phyloP scores from a whole-genome alignment of 805 yeast species.

The Monosporozyma servazzii region DNA sequence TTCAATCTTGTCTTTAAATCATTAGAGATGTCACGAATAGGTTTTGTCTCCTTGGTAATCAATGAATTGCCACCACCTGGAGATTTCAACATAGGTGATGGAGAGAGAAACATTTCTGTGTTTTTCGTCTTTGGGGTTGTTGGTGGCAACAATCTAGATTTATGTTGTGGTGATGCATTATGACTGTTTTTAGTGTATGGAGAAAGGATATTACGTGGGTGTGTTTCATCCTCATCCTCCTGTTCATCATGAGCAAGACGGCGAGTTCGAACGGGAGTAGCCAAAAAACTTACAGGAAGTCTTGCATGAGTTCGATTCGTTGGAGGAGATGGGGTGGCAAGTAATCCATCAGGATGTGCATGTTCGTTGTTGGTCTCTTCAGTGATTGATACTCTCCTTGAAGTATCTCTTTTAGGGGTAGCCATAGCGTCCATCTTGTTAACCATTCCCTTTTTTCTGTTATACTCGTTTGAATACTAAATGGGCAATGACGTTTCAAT shows the following conservation, averaged over 20 bases:
- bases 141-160: slow-evolving; percentile 18
- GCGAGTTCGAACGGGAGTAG: slow-evolving; percentile 19
- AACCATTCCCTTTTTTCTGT: not conserved
- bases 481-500: too few species aligned
- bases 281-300: slow-evolving; percentile 11
- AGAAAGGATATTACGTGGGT: not conserved
- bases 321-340: slow-evolving; percentile 25
- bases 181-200: slow-evolving; percentile 3
- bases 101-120: slow-evolving; percentile 26
- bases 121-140: slow-evolving; percentile 28
- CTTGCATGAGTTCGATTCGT: slow-evolving; percentile 13
- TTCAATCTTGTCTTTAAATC: slow-evolving; percentile 34
- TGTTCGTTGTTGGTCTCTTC: not conserved
- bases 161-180: not conserved
- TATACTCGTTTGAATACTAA: too few species aligned
- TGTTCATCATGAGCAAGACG: not conserved
- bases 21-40: slow-evolving; percentile 34
- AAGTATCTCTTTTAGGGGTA: slow-evolving; percentile 4
- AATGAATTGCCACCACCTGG: slow-evolving; percentile 11
- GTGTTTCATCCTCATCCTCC: not conserved
- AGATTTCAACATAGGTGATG: slow-evolving; percentile 26
- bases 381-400: not conserved
- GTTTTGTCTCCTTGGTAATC: slow-evolving; percentile 17
- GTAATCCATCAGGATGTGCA: not conserved
- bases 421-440: not conserved